A percentile compares a stretch with the other conserved stretches of the same genome.
phyloP scores from a whole-genome alignment of 2,329 filamentous ascomycete species.

The Venturia nashicola region DNA sequence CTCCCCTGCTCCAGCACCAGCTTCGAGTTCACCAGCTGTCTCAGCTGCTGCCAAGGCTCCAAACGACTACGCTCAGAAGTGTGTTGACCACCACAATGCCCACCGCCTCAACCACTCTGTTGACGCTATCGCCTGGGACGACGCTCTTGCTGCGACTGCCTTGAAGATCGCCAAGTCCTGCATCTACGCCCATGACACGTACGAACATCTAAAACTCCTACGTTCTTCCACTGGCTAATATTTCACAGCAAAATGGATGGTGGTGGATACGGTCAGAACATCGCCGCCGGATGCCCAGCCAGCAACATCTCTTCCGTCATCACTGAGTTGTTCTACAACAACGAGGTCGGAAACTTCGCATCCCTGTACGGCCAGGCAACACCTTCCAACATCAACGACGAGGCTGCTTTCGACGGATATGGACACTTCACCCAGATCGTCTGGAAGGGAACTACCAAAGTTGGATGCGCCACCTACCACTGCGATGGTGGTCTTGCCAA shows the following conservation, averaged over 20 bases:
- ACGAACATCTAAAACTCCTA: conserved; percentile 18
- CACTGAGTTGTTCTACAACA: conserved; percentile 81
- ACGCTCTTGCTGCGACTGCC: conserved; percentile 52
- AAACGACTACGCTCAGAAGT: background rate
- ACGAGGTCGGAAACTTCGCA: conserved; percentile 49
- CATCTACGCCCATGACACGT: conserved; percentile 65
- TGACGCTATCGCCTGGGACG: conserved; percentile 51
- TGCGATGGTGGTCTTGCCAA: conserved; percentile 38
- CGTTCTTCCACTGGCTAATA: conserved; percentile 10
- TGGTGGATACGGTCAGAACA: conserved; percentile 79
- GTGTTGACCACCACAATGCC: conserved; percentile 62
- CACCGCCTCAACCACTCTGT: conserved; percentile 76
- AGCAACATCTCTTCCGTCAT: conserved; percentile 54
- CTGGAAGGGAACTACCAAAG: conserved; percentile 48
- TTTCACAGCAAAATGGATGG: conserved; percentile 38
- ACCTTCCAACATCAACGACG: conserved; percentile 43
- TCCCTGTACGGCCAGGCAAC: conserved; percentile 46
- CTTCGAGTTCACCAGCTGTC: background rate
- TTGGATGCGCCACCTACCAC: conserved; percentile 51
- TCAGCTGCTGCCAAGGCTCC: background rate
- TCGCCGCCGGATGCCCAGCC: conserved; percentile 54
- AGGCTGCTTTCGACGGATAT: conserved; percentile 44
- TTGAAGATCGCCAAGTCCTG: conserved; percentile 51
- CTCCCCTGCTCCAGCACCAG: background rate
- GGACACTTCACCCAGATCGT: conserved; percentile 70